phyloP scores from a whole-genome alignment of 768 basidiomycete genomes.

The Multifurca ochricompacta region DNA sequence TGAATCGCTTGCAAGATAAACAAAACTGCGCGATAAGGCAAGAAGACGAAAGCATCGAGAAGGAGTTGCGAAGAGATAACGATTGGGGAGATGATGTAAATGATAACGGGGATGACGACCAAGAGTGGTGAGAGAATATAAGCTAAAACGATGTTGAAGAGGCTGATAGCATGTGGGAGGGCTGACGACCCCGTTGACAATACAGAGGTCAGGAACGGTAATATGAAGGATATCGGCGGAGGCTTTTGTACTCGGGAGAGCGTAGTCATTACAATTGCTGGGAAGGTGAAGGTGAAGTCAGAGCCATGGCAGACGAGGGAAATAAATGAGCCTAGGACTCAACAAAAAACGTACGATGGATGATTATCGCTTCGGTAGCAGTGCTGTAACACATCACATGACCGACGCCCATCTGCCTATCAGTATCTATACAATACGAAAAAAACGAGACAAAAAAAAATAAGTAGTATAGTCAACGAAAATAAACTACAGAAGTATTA shows the following conservation, averaged over 20 bases:
- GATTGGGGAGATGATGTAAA: slow-evolving; percentile 12
- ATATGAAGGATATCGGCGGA: slow-evolving; percentile 6
- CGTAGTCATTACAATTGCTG: neutral
- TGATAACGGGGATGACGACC: neutral
- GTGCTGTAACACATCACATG: neutral
- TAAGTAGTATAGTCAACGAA: too few species aligned
- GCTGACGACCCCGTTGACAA: neutral
- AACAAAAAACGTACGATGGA: neutral
- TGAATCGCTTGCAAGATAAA: slow-evolving; percentile 13
- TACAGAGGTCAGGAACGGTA: neutral
- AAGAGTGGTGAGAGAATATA: slow-evolving; percentile 3
- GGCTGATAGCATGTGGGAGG: neutral
- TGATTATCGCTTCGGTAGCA: neutral
- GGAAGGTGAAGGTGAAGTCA: neutral
- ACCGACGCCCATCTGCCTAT: too few species aligned
- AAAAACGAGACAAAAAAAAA: too few species aligned
- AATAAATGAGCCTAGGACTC: neutral
- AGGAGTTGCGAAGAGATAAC: slow-evolving; percentile 13
- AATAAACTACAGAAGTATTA: too few species aligned
- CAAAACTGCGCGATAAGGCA: slow-evolving; percentile 6
- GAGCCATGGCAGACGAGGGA: slow-evolving; percentile 2
- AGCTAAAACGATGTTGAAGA: neutral
- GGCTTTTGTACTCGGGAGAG: neutral
- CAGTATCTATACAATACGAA: too few species aligned
- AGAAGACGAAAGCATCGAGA: slow-evolving; percentile 3